Percentiles rank a stretch among this genome's conserved stretches.
phyloP scores from a whole-genome alignment of 2,329 filamentous ascomycete species.

The Beauveria sp. region DNA sequence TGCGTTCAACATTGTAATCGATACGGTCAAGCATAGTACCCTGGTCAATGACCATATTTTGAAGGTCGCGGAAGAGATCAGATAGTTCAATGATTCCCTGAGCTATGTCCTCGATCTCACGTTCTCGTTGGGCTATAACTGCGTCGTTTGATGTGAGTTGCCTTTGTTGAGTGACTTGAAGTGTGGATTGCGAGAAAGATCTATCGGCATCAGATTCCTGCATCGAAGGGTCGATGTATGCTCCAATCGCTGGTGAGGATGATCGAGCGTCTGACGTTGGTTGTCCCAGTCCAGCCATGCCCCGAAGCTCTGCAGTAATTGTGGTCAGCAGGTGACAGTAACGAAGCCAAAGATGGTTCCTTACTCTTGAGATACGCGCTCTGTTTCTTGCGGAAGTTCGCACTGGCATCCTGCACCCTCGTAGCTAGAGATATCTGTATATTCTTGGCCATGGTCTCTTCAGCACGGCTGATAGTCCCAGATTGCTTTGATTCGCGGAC shows the following conservation, averaged over 20 bases:
- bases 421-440: conserved; percentile 87
- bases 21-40: conserved; percentile 88
- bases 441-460: conserved; percentile 94
- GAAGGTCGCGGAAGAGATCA: conserved; percentile 92
- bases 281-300: conserved; percentile 53
- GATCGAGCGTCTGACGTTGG: conserved; percentile 44
- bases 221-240: conserved; percentile 76
- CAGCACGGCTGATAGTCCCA: conserved; percentile 67
- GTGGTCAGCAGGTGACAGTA: not conserved
- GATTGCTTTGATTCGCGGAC: conserved; percentile 70
- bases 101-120: conserved; percentile 95
- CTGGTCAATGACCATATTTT: conserved; percentile 90
- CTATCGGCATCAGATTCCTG: conserved; percentile 92
- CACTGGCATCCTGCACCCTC: conserved; percentile 84
- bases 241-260: conserved; percentile 40
- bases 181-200: conserved; percentile 80
- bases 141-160: conserved; percentile 69
- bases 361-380: conserved; percentile 90
- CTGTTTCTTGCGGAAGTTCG: conserved; percentile 93
- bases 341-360: conserved; percentile 12
- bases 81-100: conserved; percentile 96
- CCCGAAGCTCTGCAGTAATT: conserved; percentile 57
- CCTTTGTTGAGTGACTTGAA: conserved; percentile 69
- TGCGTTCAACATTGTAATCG: conserved; percentile 95
- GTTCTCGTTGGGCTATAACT: conserved; percentile 82